Conservation (phyloP, 768 basidiomycete species). For the Rhodotorula taiwanensis region DNA sequence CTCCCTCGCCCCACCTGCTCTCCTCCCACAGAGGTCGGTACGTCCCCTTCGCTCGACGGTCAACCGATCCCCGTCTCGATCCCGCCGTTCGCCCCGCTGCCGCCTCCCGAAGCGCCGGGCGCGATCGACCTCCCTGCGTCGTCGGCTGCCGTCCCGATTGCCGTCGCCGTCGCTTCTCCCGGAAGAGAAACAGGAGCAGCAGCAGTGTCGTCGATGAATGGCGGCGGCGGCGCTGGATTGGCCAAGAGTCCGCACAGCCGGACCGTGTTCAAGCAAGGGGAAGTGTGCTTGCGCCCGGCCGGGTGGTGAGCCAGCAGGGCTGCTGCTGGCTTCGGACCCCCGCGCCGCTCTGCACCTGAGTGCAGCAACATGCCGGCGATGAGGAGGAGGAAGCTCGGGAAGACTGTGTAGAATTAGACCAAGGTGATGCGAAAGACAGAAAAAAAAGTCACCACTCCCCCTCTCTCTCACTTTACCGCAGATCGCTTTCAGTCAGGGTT, state of each 20-base stretch:
- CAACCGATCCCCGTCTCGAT: conserved; percentile 1
- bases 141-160: background rate
- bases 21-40: conserved; percentile 4
- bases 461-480: no score
- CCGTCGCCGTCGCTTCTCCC: background rate
- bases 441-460: no score
- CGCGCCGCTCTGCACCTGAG: no score
- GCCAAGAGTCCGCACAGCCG: conserved; percentile 18
- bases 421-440: no score
- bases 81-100: background rate
- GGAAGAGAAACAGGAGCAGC: no score
- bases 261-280: conserved; percentile 13
- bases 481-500: no score
- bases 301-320: conserved; percentile 20
- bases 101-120: background rate
- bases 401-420: no score
- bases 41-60: background rate
- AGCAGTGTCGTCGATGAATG: no score
- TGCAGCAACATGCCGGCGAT: no score
- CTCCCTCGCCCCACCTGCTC: no score
- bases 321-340: no score
- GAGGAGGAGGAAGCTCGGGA: no score
- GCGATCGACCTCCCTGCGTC: background rate
- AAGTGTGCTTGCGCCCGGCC: conserved; percentile 17
- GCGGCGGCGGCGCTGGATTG: background rate